A percentile compares a stretch with the other conserved stretches of the same genome.
Conservation (phyloP, 345 rosid species). For the Cochlearia excelsa region DNA sequence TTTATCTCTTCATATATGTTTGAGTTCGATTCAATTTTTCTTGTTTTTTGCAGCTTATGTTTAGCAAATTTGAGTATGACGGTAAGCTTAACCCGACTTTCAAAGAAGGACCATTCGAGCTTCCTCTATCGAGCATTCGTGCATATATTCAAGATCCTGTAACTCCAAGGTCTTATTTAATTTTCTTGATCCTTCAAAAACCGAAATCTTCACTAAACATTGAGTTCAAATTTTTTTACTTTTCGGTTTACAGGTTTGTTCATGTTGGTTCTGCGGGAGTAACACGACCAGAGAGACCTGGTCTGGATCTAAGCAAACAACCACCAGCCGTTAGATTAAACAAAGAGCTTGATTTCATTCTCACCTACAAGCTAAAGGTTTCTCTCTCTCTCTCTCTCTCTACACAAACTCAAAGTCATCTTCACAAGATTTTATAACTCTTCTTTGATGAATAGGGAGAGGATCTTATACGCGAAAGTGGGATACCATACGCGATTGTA, state of each 20-base stretch:
- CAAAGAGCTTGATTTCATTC: slow-evolving; percentile 85
- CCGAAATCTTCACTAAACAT: neutral
- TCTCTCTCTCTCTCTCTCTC: slow-evolving; percentile 1
- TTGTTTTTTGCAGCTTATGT: slow-evolving; percentile 78
- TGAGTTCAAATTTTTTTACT: neutral
- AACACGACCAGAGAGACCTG: slow-evolving; percentile 90
- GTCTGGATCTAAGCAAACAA: slow-evolving; percentile 85
- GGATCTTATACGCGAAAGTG: slow-evolving; percentile 82
- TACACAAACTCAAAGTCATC: neutral
- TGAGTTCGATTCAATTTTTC: slow-evolving; percentile 20
- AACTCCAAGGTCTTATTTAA: slow-evolving; percentile 59
- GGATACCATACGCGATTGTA: slow-evolving; percentile 78
- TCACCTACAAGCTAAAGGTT: slow-evolving; percentile 91
- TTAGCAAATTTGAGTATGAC: slow-evolving; percentile 95
- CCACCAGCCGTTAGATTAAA: slow-evolving; percentile 98
- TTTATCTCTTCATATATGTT: neutral
- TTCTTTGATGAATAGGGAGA: slow-evolving; percentile 53
- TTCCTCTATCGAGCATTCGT: slow-evolving; percentile 62
- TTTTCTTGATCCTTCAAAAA: too few relatives aligned
- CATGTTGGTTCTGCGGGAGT: slow-evolving; percentile 96
- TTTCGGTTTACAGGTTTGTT: slow-evolving; percentile 57
- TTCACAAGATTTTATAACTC: slow-evolving; percentile 1
- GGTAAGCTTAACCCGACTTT: slow-evolving; percentile 89
- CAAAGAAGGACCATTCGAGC: slow-evolving; percentile 79
- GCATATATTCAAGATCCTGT: slow-evolving; percentile 72